Conservation (phyloP, 345 rosid genomes). For the Geranium rotundifolium region DNA sequence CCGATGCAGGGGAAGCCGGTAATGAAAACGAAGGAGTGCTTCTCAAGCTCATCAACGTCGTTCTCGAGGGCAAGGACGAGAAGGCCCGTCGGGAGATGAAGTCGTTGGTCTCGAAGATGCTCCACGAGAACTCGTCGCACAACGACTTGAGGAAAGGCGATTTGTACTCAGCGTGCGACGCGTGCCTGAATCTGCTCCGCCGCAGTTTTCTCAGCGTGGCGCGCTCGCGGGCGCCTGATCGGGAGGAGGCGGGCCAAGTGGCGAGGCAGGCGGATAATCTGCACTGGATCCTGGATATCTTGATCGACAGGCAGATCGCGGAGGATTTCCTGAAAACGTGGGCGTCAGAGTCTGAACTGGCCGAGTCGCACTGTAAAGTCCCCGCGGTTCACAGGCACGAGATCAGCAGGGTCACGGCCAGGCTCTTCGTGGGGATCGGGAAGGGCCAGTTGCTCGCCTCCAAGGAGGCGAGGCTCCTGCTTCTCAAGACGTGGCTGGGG, state of each 20-base stretch:
- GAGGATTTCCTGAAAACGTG: slow-evolving; percentile 78
- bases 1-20: slow-evolving; percentile 37
- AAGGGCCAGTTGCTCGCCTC: slow-evolving; percentile 82
- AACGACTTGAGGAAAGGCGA: slow-evolving; percentile 81
- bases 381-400: slow-evolving; percentile 81
- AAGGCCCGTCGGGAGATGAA: slow-evolving; percentile 99
- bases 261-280: slow-evolving; percentile 92
- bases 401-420: slow-evolving; percentile 75
- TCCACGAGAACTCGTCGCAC: slow-evolving; percentile 79
- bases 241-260: slow-evolving; percentile 57
- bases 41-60: slow-evolving; percentile 73
- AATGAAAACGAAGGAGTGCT: slow-evolving; percentile 65
- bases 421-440: slow-evolving; percentile 92
- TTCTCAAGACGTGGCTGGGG: slow-evolving; percentile 79
- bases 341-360: slow-evolving; percentile 83
- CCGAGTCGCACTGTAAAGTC: slow-evolving; percentile 57
- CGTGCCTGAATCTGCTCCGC: slow-evolving; percentile 63
- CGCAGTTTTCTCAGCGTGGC: slow-evolving; percentile 62
- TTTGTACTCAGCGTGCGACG: slow-evolving; percentile 67
- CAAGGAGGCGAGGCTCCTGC: slow-evolving; percentile 66
- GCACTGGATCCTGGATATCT: slow-evolving; percentile 86
- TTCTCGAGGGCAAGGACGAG: slow-evolving; percentile 94
- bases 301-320: slow-evolving; percentile 91
- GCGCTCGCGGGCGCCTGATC: slow-evolving; percentile 43
- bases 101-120: slow-evolving; percentile 86